A percentile compares a stretch with the other conserved stretches of the same genome.
Conservation (phyloP, 208 protist genomes). For the Trypanosoma avium region DNA sequence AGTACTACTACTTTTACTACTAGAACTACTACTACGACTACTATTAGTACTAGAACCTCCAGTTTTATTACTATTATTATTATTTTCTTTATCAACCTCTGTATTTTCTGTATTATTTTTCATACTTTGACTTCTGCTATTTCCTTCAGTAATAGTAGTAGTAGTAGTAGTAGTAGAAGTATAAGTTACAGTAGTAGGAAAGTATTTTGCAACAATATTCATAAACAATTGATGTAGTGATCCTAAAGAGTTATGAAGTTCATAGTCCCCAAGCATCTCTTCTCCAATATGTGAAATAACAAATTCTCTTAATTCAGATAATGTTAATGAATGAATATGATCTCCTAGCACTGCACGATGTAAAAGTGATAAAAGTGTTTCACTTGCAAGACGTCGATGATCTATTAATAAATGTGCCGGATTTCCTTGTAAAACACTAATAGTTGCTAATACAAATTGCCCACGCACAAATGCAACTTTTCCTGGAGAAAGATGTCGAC, state of each 20-base stretch:
- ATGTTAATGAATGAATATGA: conserved; percentile 14
- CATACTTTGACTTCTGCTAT: neutral
- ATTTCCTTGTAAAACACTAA: conserved; percentile 5
- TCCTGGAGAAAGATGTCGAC: conserved; percentile 50
- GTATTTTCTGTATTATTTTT: too few species aligned
- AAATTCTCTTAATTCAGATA: conserved; percentile 25
- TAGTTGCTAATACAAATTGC: conserved; percentile 56
- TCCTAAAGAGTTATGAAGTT: conserved; percentile 41
- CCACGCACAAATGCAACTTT: conserved; percentile 60
- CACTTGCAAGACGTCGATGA: neutral
- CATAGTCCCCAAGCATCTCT: conserved; percentile 34
- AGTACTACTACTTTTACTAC: neutral
- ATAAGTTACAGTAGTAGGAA: neutral
- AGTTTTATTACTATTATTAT: neutral
- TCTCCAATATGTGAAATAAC: neutral
- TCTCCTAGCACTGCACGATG: conserved; percentile 28
- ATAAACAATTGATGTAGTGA: conserved; percentile 30
- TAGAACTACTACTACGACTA: neutral
- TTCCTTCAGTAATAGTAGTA: neutral
- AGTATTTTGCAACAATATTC: neutral
- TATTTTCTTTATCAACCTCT: neutral
- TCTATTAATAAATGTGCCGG: conserved; percentile 6
- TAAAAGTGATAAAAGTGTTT: neutral
- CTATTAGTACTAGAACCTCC: neutral
- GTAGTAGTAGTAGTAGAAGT: neutral